Evolutionary conservation across 1,284 basidiomycete genomes (phyloP), one percentile per base, ranked within the genome.

Genomic region (Pseudozyma hubeiensis): DNA sequence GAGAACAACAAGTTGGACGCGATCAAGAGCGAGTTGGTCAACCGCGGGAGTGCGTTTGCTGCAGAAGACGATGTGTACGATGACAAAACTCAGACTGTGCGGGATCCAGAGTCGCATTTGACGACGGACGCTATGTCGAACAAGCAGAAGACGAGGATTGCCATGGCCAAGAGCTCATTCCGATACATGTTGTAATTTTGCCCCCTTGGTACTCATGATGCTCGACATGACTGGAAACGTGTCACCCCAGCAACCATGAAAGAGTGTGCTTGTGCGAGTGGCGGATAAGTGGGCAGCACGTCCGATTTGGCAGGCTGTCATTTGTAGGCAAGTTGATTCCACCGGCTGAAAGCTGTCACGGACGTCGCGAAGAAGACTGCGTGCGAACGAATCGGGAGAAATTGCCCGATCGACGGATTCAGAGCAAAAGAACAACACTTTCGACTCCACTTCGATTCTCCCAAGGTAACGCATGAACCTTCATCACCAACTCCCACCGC

Each of bases 1-100:
- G 64, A 71, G 53, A 80, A 80, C 49, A 54, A 39, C 35, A 50
- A 64, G 50, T 41, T 80, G 49, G 77, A 80, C 35, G 41, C 33
- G 40, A 56, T 65, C 30, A 63, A 59, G 52, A 31, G 29, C 4
- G 45, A 56, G 3, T 5, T 59, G 37, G 44, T 53, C 10, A 44
- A 19, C 13, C 44, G 29, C 1, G 35, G 30, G 5, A 17, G 31
- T 14, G 39, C 19, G 29, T 37, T 10, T 37, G 35, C 35, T 10
- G 19, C n/a, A 43, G 46, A 51, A 16, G 49, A 31, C 29, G 34
- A 50, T 30, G 33, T 24, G 4, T 34, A 45, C n/a, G 44, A 54
- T 13, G 41, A 13, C 52, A 54, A 48, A 35, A 33, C 13, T 1
- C 11, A 56, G 46, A 41, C 11, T 1, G 37, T 35, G 34, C 24